These are phyloP conservation scores for Karstenula rhodostoma DNA, from an alignment of 2,329 filamentous ascomycete species.

Conservation along the genomic window DNA sequence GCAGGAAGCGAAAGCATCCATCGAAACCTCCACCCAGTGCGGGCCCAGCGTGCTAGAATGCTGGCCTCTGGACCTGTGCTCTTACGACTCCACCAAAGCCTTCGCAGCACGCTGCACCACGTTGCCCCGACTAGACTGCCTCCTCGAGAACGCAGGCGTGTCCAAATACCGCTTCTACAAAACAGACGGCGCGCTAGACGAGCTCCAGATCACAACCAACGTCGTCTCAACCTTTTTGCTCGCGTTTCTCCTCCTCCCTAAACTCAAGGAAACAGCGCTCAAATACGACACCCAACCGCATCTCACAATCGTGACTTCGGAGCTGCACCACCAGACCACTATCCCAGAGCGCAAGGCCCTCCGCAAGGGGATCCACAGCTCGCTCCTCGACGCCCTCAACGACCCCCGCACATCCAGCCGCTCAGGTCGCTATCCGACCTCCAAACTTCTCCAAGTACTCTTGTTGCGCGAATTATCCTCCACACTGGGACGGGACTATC, in stretches of 20 bases:
- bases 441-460: constrained; percentile 44
- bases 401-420: constrained; percentile 22
- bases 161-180: constrained; percentile 12
- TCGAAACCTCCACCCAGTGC: constrained; percentile 41
- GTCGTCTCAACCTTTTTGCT: constrained; percentile 51
- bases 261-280: constrained; percentile 32
- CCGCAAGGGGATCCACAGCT: constrained; percentile 23
- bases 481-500: constrained; percentile 16
- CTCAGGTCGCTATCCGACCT: constrained; percentile 32
- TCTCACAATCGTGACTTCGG: constrained; percentile 43
- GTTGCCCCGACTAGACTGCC: constrained; percentile 6
- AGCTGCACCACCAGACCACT: constrained; percentile 37
- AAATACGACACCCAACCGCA: constrained; percentile 33
- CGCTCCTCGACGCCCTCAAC: constrained; percentile 39
- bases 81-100: constrained; percentile 47
- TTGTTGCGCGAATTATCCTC: constrained; percentile 30
- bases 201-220: constrained; percentile 49
- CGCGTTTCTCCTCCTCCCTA: constrained; percentile 35
- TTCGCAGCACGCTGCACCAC: constrained; percentile 37
- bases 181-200: constrained; percentile 33
- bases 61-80: constrained; percentile 55
- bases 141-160: constrained; percentile 10
- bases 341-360: constrained; percentile 32
- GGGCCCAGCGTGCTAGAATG: constrained; percentile 48
- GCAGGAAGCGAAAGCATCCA: constrained; percentile 51